Base-by-base conservation (phyloP, 139 green algal genomes). In the Chlamydomonas urium region DNA sequence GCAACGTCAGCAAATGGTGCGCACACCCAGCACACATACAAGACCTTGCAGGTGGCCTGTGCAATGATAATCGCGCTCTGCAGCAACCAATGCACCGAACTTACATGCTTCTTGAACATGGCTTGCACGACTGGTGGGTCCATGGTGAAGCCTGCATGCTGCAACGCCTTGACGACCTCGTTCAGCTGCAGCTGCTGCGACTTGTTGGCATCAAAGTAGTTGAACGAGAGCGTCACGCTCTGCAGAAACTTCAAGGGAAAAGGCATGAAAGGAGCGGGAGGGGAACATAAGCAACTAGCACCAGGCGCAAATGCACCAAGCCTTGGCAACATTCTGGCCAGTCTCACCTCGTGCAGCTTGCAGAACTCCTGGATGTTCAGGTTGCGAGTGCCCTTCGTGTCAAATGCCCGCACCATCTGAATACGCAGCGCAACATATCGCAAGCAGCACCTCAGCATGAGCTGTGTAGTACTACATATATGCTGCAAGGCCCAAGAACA, bases 321-420 rank as follows among this genome's bases (percentile, higher is more conserved):
- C 14, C 14, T 53, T 53, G n/a, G n/a, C n/a, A n/a, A n/a, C n/a
- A n/a, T n/a, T n/a, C n/a, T n/a, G n/a, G n/a, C n/a, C n/a, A n/a
- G n/a, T n/a, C 26, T 47, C 60, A 67, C 60, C 60, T 67, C 47
- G 33, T 77, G 71, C 24, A 77, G 47, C 33, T 71, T 71, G 6
- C 2, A 10, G 47, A 77, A 77, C 71, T 77, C 71, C 45, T 65
- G 42, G 17, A 71, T n/a, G 71, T 71, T 71, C 6, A 77, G 45
- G 26, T 29, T 66, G 19, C 71, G 61, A 35, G 31, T 19, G 24
- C 71, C 71, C 3, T 32, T 50, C 17, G 60, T 71, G 45, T 77
- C 71, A 61, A 77, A 77, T 17, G 71, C 71, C 1, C 71, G 71
- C 6, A 77, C 48, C 71, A 77, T 77, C 60, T 67, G 60, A 42